Percentiles rank a stretch among this genome's conserved stretches.
Conservation (phyloP, 2,329 filamentous ascomycete species). For the Diaporthe sp. region DNA sequence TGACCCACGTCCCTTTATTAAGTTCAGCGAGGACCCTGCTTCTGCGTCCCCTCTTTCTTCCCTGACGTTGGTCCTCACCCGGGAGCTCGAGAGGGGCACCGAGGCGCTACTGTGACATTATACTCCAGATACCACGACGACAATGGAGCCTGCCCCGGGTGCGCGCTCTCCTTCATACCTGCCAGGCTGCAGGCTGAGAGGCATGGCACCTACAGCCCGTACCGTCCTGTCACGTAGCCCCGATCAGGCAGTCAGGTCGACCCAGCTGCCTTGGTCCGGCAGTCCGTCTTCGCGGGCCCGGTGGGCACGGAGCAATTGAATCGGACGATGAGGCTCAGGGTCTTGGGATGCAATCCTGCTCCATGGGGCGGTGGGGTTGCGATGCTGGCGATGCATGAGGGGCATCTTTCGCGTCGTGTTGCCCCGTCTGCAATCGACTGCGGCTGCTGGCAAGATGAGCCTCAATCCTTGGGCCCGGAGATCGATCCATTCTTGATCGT, state of each 20-base stretch:
- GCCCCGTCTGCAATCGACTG: conserved; percentile 24
- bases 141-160: neutral
- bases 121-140: neutral
- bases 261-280: conserved; percentile 7
- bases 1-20: conserved; percentile 38
- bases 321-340: conserved; percentile 40
- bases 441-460: neutral
- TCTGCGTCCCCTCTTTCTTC: neutral
- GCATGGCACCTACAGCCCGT: neutral
- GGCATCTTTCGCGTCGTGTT: conserved; percentile 32
- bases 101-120: conserved; percentile 10
- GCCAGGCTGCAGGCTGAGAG: neutral
- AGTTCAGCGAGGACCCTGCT: conserved; percentile 29
- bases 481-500: conserved; percentile 23
- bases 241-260: neutral
- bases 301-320: neutral
- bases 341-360: conserved; percentile 12
- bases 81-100: conserved; percentile 8
- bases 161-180: neutral
- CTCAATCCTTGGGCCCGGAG: conserved; percentile 25
- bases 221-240: neutral
- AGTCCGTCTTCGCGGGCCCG: neutral
- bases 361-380: conserved; percentile 36
- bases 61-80: conserved; percentile 10
- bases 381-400: conserved; percentile 40